Percentiles rank a stretch among this genome's conserved stretches.
Conservation (phyloP, 1,284 basidiomycete species). For the Violaceomyces palustris region DNA sequence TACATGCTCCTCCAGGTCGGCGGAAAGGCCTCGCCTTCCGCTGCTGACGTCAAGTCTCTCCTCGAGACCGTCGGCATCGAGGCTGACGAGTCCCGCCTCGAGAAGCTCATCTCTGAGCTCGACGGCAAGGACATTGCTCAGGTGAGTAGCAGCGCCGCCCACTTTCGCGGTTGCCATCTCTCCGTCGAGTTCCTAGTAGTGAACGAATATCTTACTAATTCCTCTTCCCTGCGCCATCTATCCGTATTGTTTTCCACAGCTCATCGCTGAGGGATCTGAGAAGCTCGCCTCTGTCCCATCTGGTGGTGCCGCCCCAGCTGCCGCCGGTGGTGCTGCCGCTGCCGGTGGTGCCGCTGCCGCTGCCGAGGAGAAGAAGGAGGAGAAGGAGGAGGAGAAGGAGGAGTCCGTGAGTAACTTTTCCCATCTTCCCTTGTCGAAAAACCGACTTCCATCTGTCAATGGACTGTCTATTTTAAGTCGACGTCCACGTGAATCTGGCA, state of each 20-base stretch:
- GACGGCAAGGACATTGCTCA: conserved; percentile 84
- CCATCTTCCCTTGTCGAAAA: not conserved
- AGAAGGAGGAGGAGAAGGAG: conserved; percentile 53
- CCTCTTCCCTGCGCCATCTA: conserved; percentile 2
- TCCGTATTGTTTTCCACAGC: conserved; percentile 57
- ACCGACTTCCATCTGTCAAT: not conserved
- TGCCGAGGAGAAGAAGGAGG: conserved; percentile 66
- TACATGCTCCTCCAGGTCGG: conserved; percentile 96
- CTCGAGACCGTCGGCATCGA: conserved; percentile 81
- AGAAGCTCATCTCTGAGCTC: conserved; percentile 85
- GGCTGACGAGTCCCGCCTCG: conserved; percentile 75
- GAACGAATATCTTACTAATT: not conserved
- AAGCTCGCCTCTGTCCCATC: conserved; percentile 85
- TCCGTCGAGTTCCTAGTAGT: not conserved
- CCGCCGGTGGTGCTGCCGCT: conserved; percentile 59
- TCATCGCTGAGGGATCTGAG: conserved; percentile 85
- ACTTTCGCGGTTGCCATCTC: not conserved
- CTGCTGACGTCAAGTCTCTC: conserved; percentile 83
- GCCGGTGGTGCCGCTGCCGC: conserved; percentile 64
- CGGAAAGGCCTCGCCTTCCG: conserved; percentile 81
- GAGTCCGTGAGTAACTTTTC: conserved; percentile 27
- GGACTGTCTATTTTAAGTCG: not conserved
- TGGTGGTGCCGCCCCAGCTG: conserved; percentile 50
- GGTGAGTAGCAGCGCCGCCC: conserved; percentile 23
- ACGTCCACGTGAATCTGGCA: not conserved